Evolutionary conservation across 1,284 basidiomycete genomes (phyloP).

Genomic region (Vanrija sp.): DNA sequence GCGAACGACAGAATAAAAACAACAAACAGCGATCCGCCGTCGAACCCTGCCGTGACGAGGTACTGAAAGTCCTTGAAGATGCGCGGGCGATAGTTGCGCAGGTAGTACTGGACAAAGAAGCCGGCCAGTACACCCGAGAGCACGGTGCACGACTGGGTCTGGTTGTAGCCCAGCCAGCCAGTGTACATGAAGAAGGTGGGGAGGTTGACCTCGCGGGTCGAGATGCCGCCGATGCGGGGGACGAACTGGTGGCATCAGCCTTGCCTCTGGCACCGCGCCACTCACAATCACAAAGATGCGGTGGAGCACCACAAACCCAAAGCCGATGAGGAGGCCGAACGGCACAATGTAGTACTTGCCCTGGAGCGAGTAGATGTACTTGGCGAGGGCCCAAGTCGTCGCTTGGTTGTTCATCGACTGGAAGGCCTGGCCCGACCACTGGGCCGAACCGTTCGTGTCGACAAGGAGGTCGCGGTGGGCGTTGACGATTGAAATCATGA

Average conservation of each 20-base stretch:
- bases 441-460: conserved; percentile 12
- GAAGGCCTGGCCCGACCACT: conserved; percentile 16
- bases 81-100: conserved; percentile 18
- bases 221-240: conserved; percentile 6
- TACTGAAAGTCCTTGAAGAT: conserved; percentile 22
- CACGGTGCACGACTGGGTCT: conserved; percentile 21
- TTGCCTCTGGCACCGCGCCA: no score
- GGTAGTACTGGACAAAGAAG: conserved; percentile 22
- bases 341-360: conserved; percentile 15
- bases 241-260: no score
- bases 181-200: conserved; percentile 15
- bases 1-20: conserved; percentile 47
- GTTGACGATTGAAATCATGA: conserved; percentile 26
- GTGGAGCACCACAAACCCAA: conserved; percentile 14
- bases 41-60: conserved; percentile 37
- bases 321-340: conserved; percentile 16
- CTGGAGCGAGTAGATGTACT: conserved; percentile 12
- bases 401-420: conserved; percentile 17
- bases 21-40: conserved; percentile 44
- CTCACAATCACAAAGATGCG: conserved; percentile 3
- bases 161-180: conserved; percentile 15
- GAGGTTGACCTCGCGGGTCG: conserved; percentile 14
- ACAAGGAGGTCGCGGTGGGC: conserved; percentile 25
- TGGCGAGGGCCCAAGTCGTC: conserved; percentile 20
- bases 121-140: conserved; percentile 21